Evolutionary conservation across 1,284 basidiomycete genomes (phyloP).

Genomic region (Singerocomus rubriflavus): DNA sequence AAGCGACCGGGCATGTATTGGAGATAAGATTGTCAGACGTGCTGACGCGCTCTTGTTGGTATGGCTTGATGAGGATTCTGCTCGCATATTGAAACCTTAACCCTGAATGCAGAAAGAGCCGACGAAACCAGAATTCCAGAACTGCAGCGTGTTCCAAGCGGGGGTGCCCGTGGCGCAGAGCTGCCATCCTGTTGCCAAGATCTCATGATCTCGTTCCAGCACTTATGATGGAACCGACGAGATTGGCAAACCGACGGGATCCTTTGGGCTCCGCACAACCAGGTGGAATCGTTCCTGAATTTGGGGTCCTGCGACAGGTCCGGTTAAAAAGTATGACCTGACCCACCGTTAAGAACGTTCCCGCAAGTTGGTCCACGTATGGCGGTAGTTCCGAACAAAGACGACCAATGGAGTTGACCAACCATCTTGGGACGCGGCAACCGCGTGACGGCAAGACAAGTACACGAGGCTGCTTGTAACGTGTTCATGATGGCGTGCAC

Average conservation of each 20-base stretch:
- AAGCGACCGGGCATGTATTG: constrained; percentile 16
- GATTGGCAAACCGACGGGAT: constrained; percentile 17
- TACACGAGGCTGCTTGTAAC: constrained; percentile 23
- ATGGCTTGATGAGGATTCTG: constrained; percentile 9
- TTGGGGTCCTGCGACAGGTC: constrained; percentile 7
- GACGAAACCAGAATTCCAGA: constrained; percentile 3
- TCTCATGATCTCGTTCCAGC: constrained; percentile 20
- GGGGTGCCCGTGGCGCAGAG: constrained; percentile 2
- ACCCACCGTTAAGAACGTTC: constrained; percentile 13
- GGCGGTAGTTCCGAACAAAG: constrained; percentile 5
- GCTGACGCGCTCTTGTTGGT: constrained; percentile 15
- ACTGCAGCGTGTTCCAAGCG: constrained; percentile 4
- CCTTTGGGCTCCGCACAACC: constrained; percentile 9
- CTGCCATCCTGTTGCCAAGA: constrained; percentile 15
- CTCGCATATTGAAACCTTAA: constrained; percentile 15
- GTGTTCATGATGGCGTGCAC: constrained; percentile 12
- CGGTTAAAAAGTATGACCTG: constrained; percentile 1
- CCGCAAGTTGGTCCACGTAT: constrained; percentile 8
- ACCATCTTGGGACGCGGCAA: constrained; percentile 22
- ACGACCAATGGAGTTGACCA: neutral
- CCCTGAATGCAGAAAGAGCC: constrained; percentile 13
- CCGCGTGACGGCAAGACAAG: constrained; percentile 19
- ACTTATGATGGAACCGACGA: constrained; percentile 11
- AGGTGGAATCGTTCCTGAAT: constrained; percentile 9
- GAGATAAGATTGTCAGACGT: constrained; percentile 29